Conservation (phyloP, 768 basidiomycete genomes). For the Guyanaporus albipodus region DNA sequence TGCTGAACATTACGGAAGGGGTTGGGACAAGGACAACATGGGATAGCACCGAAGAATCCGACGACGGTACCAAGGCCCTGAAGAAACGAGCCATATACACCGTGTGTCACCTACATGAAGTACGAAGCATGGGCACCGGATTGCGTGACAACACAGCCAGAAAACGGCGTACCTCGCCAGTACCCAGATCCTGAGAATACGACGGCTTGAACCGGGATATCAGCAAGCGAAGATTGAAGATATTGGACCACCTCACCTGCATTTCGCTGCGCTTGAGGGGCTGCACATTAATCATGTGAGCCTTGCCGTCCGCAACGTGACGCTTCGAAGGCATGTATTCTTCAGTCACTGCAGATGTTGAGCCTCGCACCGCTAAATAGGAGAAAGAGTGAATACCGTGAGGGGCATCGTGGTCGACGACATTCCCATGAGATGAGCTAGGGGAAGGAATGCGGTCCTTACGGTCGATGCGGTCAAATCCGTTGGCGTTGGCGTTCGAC, state of each 20-base stretch:
- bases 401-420: slow-evolving; percentile 69
- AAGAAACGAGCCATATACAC: slow-evolving; percentile 79
- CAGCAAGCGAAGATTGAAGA: background rate
- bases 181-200: slow-evolving; percentile 87
- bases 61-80: slow-evolving; percentile 63
- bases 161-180: slow-evolving; percentile 42
- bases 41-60: slow-evolving; percentile 71
- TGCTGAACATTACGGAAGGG: slow-evolving; percentile 84
- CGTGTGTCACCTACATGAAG: slow-evolving; percentile 64
- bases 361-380: slow-evolving; percentile 5
- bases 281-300: slow-evolving; percentile 71
- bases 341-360: slow-evolving; percentile 55
- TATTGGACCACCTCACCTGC: slow-evolving; percentile 53
- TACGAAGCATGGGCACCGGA: background rate
- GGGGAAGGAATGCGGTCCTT: slow-evolving; percentile 51
- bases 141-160: background rate
- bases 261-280: slow-evolving; percentile 81
- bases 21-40: slow-evolving; percentile 83
- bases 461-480: slow-evolving; percentile 33
- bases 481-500: slow-evolving; percentile 26
- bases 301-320: slow-evolving; percentile 24
- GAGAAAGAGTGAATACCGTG: slow-evolving; percentile 40
- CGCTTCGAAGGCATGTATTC: slow-evolving; percentile 39
- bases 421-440: slow-evolving; percentile 47
- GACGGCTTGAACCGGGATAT: slow-evolving; percentile 55